A percentile compares a stretch with the other conserved stretches of the same genome.
phyloP scores from a whole-genome alignment of 345 rosid genomes.

The Erucastrum elatum region DNA sequence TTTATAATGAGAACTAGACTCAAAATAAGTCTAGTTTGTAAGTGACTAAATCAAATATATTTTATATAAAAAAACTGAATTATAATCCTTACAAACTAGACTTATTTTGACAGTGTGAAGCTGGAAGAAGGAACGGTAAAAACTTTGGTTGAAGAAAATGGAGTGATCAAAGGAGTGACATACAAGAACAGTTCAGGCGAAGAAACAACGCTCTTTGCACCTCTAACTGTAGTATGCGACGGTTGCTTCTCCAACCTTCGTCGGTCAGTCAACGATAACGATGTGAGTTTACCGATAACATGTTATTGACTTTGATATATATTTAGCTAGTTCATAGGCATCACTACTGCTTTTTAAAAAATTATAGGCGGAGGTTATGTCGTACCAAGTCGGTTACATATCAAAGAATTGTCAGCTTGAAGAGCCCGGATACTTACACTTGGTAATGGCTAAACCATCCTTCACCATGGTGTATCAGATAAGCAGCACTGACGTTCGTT shows the following conservation, averaged over 20 bases:
- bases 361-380: conserved; percentile 47
- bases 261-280: conserved; percentile 45
- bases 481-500: conserved; percentile 52
- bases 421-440: conserved; percentile 40
- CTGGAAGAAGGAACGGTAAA: conserved; percentile 56
- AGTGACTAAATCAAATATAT: too few species aligned
- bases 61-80: too few species aligned
- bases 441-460: conserved; percentile 51
- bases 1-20: too few species aligned
- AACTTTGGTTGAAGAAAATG: conserved; percentile 53
- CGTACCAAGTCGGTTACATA: conserved; percentile 47
- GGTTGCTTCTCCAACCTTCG: conserved; percentile 58
- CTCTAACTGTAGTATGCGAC: conserved; percentile 59
- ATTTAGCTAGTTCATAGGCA: neutral
- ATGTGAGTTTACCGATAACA: conserved; percentile 38
- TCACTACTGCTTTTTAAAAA: neutral
- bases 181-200: conserved; percentile 44
- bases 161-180: conserved; percentile 49
- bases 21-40: too few species aligned
- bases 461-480: conserved; percentile 48
- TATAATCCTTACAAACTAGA: too few species aligned
- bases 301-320: neutral
- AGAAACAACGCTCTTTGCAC: conserved; percentile 45
- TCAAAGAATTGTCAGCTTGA: conserved; percentile 51
- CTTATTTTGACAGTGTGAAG: too few species aligned